phyloP scores from a whole-genome alignment of 345 rosid species.

The Euphorbia tirucalli region DNA sequence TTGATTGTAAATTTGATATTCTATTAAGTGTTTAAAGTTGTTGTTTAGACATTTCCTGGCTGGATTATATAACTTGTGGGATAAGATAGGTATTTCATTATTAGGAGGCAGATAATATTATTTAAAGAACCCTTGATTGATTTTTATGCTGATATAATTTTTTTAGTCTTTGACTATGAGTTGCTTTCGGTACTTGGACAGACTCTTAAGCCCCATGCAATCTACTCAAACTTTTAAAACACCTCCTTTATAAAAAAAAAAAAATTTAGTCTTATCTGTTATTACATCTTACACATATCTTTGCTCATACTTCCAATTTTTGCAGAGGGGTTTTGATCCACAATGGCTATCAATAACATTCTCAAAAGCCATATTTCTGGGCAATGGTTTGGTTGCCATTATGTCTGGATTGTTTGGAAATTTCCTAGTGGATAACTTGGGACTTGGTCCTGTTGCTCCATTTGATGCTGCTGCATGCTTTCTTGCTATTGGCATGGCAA shows the following conservation, averaged over 20 bases:
- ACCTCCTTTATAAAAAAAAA: background rate
- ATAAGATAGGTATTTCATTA: background rate
- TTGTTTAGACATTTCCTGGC: background rate
- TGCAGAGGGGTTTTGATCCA: constrained; percentile 85
- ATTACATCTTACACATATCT: background rate
- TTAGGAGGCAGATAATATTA: background rate
- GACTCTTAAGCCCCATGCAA: background rate
- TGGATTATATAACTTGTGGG: background rate
- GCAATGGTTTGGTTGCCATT: constrained; percentile 92
- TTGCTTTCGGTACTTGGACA: background rate
- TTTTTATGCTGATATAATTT: no score
- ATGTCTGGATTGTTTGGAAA: constrained; percentile 81
- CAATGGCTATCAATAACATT: constrained; percentile 90
- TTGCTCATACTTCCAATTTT: background rate
- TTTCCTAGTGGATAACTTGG: constrained; percentile 66
- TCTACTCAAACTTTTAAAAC: background rate
- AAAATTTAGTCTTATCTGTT: background rate
- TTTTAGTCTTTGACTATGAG: background rate
- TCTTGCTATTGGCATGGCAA: constrained; percentile 87
- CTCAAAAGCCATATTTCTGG: constrained; percentile 93
- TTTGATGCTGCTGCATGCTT: constrained; percentile 95
- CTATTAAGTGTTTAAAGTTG: background rate
- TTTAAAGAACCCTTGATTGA: background rate
- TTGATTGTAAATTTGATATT: constrained; percentile 1
- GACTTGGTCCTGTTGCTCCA: constrained; percentile 98